Conservation (phyloP, 1,284 basidiomycete species). For the Leccinum laetum region DNA sequence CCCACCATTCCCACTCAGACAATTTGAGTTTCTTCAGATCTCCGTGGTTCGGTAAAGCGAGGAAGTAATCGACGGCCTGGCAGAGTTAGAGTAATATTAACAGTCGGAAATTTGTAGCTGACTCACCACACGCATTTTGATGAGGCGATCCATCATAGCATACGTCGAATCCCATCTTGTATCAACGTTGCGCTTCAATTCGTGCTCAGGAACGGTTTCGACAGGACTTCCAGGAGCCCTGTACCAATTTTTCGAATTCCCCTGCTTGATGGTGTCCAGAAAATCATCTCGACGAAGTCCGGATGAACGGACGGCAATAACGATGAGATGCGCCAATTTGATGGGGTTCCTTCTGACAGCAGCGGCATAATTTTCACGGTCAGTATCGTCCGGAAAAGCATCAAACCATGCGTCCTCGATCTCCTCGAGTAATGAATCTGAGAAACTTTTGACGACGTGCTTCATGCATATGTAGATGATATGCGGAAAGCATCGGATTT, state of each 20-base stretch:
- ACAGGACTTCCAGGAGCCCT: not conserved
- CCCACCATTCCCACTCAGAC: not conserved
- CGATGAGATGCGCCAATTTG: not conserved
- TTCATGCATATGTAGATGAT: not conserved
- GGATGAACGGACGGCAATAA: not conserved
- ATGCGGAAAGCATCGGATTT: not conserved
- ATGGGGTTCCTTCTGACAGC: not conserved
- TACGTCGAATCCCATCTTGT: not conserved
- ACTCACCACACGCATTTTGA: not conserved
- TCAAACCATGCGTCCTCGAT: not conserved
- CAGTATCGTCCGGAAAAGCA: not conserved
- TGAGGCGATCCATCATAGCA: not conserved
- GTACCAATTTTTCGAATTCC: not conserved
- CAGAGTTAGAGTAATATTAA: not conserved
- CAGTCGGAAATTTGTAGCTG: no score
- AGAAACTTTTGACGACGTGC: not conserved
- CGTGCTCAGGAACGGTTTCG: not conserved
- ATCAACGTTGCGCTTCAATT: not conserved
- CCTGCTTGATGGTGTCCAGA: not conserved
- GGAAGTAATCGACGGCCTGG: slow-evolving; percentile 8
- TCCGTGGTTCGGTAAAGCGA: slow-evolving; percentile 1
- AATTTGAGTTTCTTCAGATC: slow-evolving; percentile 1
- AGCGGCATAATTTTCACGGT: not conserved
- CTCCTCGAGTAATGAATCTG: not conserved
- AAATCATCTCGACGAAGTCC: not conserved